Evolutionary conservation across 2,329 filamentous ascomycete genomes (phyloP).

Genomic region (Orbilia ellipsospora): DNA sequence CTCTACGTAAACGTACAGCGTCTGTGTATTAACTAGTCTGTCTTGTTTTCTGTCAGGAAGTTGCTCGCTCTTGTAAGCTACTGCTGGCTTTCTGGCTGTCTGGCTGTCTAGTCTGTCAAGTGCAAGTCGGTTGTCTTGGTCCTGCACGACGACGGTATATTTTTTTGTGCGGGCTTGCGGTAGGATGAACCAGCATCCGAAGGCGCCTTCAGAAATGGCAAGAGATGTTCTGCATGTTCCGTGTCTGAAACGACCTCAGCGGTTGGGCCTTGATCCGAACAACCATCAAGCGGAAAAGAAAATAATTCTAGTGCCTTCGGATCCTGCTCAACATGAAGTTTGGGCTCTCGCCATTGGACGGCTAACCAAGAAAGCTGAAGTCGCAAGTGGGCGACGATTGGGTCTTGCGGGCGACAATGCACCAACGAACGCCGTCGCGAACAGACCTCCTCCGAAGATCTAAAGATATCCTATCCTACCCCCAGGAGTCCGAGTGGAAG

Average conservation of each 20-base stretch:
- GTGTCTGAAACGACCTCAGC: slow-evolving; percentile 54
- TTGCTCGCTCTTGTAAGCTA: background rate
- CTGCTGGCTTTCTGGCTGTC: background rate
- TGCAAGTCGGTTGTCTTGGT: background rate
- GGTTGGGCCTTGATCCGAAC: slow-evolving; percentile 38
- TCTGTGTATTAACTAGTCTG: background rate
- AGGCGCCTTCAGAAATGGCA: slow-evolving; percentile 52
- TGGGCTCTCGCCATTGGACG: slow-evolving; percentile 23
- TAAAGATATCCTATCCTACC: slow-evolving; percentile 41
- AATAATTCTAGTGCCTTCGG: slow-evolving; percentile 29
- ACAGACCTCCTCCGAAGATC: slow-evolving; percentile 10
- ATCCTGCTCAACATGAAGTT: slow-evolving; percentile 18
- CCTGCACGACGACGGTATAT: slow-evolving; percentile 35
- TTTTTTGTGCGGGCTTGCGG: slow-evolving; percentile 37
- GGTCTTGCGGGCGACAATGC: background rate
- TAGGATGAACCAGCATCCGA: slow-evolving; percentile 54
- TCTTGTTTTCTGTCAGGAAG: background rate
- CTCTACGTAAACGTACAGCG: slow-evolving; percentile 14
- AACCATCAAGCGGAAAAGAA: slow-evolving; percentile 5
- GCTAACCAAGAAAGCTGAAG: background rate
- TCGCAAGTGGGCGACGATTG: background rate
- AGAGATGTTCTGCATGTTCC: slow-evolving; percentile 55
- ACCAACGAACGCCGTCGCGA: too few species aligned
- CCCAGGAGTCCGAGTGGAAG: slow-evolving; percentile 50
- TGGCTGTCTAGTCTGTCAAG: background rate